These are phyloP conservation scores for Barnettozyma botsteinii DNA, from an alignment of 805 yeast species.

Conservation along the genomic window DNA sequence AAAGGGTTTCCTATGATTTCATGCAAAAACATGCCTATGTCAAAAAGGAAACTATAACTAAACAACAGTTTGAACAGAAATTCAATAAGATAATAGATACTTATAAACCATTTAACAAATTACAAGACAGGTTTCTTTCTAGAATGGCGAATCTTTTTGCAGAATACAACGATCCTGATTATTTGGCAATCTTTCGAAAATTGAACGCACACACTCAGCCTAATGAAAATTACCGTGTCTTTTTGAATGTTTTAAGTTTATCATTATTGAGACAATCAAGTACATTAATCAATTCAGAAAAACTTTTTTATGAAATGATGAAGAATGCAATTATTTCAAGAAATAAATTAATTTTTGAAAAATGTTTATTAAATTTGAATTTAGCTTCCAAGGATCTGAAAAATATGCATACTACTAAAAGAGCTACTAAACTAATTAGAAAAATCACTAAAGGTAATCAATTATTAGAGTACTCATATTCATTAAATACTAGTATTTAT, in stretches of 20 bases:
- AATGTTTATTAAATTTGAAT: constrained; percentile 6
- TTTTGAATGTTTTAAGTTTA: constrained; percentile 7
- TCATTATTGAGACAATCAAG: constrained; percentile 5
- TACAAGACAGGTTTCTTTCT: constrained; percentile 6
- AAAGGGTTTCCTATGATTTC: constrained; percentile 1
- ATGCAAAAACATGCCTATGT: neutral
- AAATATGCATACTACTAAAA: constrained; percentile 1
- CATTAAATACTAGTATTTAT: constrained; percentile 2
- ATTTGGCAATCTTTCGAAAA: constrained; percentile 1
- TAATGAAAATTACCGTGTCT: constrained; percentile 6
- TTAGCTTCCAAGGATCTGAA: constrained; percentile 1
- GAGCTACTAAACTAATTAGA: constrained; percentile 4
- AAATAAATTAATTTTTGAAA: constrained; percentile 6
- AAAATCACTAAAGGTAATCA: constrained; percentile 1
- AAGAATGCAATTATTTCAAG: constrained; percentile 2
- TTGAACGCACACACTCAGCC: neutral
- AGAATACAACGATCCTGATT: neutral
- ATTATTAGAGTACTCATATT: constrained; percentile 1
- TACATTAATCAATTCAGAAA: constrained; percentile 4
- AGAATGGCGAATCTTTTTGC: constrained; percentile 4
- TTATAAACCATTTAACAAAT: neutral
- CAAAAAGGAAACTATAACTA: neutral
- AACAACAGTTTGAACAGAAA: neutral
- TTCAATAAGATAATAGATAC: constrained; percentile 1
- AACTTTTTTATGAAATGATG: constrained; percentile 6